Base-by-base conservation (phyloP, 345 rosid genomes). In the Corchorus capsularis region DNA sequence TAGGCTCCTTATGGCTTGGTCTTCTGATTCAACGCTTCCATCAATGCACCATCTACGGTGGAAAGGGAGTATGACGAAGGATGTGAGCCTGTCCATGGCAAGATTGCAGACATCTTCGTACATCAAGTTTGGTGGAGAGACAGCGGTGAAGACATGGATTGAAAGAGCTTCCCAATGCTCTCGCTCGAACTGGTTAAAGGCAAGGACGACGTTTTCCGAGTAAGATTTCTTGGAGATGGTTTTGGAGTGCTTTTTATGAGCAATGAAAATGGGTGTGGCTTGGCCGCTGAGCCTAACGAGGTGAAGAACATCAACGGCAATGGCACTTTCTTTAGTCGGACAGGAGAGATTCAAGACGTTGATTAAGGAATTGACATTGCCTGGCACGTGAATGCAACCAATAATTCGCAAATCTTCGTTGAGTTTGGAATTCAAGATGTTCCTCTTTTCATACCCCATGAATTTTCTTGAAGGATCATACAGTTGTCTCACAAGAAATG, bases 321-420 rank as follows among this genome's bases (percentile, higher is more conserved):
- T n/a, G 27, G 79, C 54, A 41, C 37, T 56, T 2, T 70, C 81
- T 52, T 6, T 45, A 19, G 73, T 69, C 3, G 79, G 73, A 20
- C 77, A 62, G 1, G 60, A 45, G 16, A 45, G 35, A 2, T 67
- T 78, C 12, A 83, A 55, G 12, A 83, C 65, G 17, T 74, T 76
- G 55, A 73, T 69, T 0, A 68, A 68, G 4, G 80, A 52, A 7
- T 70, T 60, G 37, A 87, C 85, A 68, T 89, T 63, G 10, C 77
- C 74, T 1, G 89, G 86, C 62, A 76, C 66, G 57, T 87, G 82
- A 55, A 89, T 72, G 79, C 91, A 87, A 20, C 84, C 69, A n/a
- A 89, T 75, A 19, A 85, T 50, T 53, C 63, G 77, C 46, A 85
- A 59, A 45, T 78, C 86, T 0, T 78, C 41, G 1, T 74, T 45